These are phyloP conservation scores for Gaultheria prostrata DNA, from an alignment of 148 eudicot genomes.

Conservation along the genomic window DNA sequence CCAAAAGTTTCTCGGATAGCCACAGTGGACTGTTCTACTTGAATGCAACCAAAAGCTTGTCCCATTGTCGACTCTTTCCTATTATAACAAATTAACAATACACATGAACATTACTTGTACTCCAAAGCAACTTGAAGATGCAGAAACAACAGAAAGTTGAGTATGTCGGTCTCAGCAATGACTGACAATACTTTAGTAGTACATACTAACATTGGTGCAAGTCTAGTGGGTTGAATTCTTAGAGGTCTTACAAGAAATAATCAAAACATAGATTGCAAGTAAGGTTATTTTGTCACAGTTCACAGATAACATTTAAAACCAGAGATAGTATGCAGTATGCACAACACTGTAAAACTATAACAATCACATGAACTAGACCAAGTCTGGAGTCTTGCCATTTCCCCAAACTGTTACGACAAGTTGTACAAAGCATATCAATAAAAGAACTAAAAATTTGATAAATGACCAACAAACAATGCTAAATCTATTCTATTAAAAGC, in stretches of 20 bases:
- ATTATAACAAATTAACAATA: neutral
- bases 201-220: neutral
- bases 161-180: neutral
- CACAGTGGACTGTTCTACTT: constrained; percentile 42
- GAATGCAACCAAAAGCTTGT: constrained; percentile 38
- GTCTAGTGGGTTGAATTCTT: neutral
- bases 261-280: neutral
- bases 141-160: neutral
- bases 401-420: neutral
- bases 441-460: neutral
- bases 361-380: neutral
- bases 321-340: neutral
- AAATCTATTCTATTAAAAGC: neutral
- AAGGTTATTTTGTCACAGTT: neutral
- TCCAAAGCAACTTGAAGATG: neutral
- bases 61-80: constrained; percentile 28
- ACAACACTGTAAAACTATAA: neutral
- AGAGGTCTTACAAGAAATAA: neutral
- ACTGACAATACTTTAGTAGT: neutral
- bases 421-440: neutral
- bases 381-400: neutral
- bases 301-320: neutral
- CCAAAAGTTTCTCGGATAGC: constrained; percentile 44
- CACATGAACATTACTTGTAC: neutral
- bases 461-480: neutral